phyloP scores from a whole-genome alignment of 352 stramenopile species.

The Globisporangium viniferum region DNA sequence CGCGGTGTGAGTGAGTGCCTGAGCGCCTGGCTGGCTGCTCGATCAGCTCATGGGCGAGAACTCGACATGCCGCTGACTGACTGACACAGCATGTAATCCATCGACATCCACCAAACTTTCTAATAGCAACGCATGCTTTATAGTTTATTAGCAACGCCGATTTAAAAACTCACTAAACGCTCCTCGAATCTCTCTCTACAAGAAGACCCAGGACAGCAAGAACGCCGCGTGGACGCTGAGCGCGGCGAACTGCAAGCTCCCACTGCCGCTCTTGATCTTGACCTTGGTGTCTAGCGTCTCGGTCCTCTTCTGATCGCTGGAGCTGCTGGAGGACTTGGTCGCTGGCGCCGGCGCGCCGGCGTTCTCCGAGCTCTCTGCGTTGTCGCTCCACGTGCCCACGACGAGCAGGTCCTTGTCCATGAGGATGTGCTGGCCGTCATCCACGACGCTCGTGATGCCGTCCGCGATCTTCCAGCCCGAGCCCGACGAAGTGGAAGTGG shows the following conservation, averaged over 20 bases:
- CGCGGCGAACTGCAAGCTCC: not conserved
- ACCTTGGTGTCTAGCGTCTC: not conserved
- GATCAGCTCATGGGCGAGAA: not conserved
- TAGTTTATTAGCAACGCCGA: not conserved
- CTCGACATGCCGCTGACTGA: not conserved
- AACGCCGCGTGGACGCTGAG: not conserved
- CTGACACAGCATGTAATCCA: not conserved
- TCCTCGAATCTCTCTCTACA: not conserved
- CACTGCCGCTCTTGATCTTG: not conserved
- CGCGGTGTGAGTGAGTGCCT: too few relatives aligned
- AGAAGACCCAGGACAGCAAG: not conserved
- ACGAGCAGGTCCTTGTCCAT: conserved; percentile 17
- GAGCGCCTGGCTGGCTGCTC: too few relatives aligned
- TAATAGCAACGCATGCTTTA: not conserved
- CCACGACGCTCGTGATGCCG: not conserved
- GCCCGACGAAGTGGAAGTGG: not conserved
- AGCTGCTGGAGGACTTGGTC: not conserved
- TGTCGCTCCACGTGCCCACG: conserved; percentile 15
- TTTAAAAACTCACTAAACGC: not conserved
- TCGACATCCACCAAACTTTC: not conserved
- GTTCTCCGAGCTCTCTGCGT: not conserved
- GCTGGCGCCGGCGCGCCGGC: not conserved
- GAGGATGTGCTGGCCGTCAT: conserved; percentile 16
- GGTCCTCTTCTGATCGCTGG: not conserved
- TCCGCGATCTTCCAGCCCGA: conserved; percentile 1